Evolutionary conservation across 2,329 filamentous ascomycete species (phyloP).

Genomic region (Pestalotiopsis sp.): DNA sequence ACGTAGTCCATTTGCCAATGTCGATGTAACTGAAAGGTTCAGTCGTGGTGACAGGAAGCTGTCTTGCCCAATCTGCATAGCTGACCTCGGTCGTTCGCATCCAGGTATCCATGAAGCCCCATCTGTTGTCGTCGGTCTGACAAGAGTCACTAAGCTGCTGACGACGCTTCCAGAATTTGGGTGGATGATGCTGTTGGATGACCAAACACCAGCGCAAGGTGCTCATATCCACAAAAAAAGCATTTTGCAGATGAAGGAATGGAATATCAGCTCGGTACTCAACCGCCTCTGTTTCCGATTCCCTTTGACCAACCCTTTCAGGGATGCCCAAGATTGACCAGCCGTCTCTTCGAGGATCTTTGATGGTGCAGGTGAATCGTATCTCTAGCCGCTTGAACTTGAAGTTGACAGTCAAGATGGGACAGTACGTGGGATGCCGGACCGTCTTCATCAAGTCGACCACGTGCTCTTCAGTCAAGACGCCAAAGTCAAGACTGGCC

Average conservation of each 20-base stretch:
- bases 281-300: constrained; percentile 16
- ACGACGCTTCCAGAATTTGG: constrained; percentile 46
- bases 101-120: constrained; percentile 49
- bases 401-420: constrained; percentile 41
- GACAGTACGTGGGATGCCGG: constrained; percentile 24
- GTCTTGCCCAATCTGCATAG: constrained; percentile 31
- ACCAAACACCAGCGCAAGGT: constrained; percentile 41
- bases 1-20: constrained; percentile 60
- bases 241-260: constrained; percentile 47
- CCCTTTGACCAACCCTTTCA: constrained; percentile 15
- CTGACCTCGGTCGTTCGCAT: constrained; percentile 49
- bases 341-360: constrained; percentile 24
- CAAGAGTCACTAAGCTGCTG: constrained; percentile 35
- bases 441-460: constrained; percentile 63
- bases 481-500: constrained; percentile 62
- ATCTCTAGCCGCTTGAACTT: constrained; percentile 40
- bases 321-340: constrained; percentile 14
- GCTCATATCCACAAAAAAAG: constrained; percentile 40
- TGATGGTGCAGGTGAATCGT: constrained; percentile 35
- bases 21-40: constrained; percentile 45
- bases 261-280: constrained; percentile 46
- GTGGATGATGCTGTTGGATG: constrained; percentile 51
- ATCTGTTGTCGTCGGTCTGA: constrained; percentile 31
- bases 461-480: constrained; percentile 51
- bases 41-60: constrained; percentile 41